Base-by-base conservation (phyloP, 352 stramenopile genomes). In the Pythium biforme region DNA sequence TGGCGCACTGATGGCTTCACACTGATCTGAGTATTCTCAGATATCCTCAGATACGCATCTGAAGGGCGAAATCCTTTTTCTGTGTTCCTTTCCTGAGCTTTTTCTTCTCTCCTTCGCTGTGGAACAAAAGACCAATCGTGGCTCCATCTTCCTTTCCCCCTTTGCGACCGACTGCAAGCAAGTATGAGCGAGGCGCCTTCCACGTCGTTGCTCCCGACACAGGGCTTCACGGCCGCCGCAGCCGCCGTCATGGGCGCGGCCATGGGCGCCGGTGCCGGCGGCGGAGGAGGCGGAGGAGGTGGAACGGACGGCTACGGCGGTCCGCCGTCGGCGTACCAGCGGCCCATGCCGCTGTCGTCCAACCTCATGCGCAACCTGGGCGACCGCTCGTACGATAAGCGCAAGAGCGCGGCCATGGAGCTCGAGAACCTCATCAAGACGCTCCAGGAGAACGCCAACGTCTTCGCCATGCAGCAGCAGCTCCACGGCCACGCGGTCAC, bases 341-440 rank as follows among this genome's bases (percentile, higher is more conserved):
- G 87, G 45, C 81, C 89, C 59, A 72, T 94, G 27, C 86, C 86
- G 48, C 68, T 95, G 51, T 85, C 84, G 11, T 82, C 82, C 12
- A 90, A 76, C 31, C 74, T 94, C 26, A 80, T 93, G 86, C 81
- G 85, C 43, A 96, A 95, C 53, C 83, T 99, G 27, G 96, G 97
- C 31, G 98, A 99, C 74, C 85, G 97, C 19, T 98, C 94, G 15
- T 99, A 99, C 75, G 98, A 99, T 68, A 99, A 99, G 79, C 92
- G 98, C 55, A 99, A 99, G 77, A 97, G 97, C 69, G 97, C 97
- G 1, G 97, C 97, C 9, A 88, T 99, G 56, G 98, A 99, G 78
- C 95, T 99, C 29, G 97, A 99, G 83, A 97, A 97, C 63, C 79
- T 99, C 22, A 97, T 99, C 59, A 99, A 99, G 75, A 90, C 94